These are phyloP conservation scores for Cephaloascus fragrans DNA, from an alignment of 805 yeast genomes.

Conservation along the genomic window DNA sequence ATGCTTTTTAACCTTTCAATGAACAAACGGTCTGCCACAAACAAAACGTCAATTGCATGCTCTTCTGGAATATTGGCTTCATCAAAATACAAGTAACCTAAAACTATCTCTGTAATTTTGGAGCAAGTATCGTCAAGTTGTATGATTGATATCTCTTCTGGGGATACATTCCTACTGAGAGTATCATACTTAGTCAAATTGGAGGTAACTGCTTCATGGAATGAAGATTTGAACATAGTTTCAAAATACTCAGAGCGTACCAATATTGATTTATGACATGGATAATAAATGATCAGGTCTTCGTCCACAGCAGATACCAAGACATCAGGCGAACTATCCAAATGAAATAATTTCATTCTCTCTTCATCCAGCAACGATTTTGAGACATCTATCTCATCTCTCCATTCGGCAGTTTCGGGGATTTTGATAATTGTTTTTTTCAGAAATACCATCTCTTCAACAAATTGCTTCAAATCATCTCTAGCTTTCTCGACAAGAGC, in stretches of 20 bases:
- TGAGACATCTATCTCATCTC: slow-evolving; percentile 17
- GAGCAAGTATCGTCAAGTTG: slow-evolving; percentile 16
- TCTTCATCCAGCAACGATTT: slow-evolving; percentile 10
- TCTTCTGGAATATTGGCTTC: slow-evolving; percentile 39
- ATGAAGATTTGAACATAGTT: slow-evolving; percentile 48
- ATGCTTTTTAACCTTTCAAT: slow-evolving; percentile 57
- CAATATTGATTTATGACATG: slow-evolving; percentile 55
- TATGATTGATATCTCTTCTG: slow-evolving; percentile 7
- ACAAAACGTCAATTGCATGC: slow-evolving; percentile 44
- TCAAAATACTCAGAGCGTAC: slow-evolving; percentile 55
- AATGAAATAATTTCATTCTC: slow-evolving; percentile 12
- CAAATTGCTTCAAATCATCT: slow-evolving; percentile 19
- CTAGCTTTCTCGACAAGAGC: slow-evolving; percentile 24
- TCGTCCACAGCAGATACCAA: slow-evolving; percentile 26
- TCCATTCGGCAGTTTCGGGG: background rate
- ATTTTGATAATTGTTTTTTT: slow-evolving; percentile 5
- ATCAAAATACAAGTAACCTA: slow-evolving; percentile 54
- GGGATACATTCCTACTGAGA: slow-evolving; percentile 1
- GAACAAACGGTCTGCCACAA: slow-evolving; percentile 48
- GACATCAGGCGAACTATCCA: slow-evolving; percentile 30
- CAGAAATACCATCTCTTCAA: slow-evolving; percentile 12
- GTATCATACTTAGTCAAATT: background rate
- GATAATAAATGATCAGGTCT: slow-evolving; percentile 29
- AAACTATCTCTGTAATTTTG: slow-evolving; percentile 37
- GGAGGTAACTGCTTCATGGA: slow-evolving; percentile 18